phyloP scores from a whole-genome alignment of 2,329 filamentous ascomycete genomes.

The Monilinia laxa region DNA sequence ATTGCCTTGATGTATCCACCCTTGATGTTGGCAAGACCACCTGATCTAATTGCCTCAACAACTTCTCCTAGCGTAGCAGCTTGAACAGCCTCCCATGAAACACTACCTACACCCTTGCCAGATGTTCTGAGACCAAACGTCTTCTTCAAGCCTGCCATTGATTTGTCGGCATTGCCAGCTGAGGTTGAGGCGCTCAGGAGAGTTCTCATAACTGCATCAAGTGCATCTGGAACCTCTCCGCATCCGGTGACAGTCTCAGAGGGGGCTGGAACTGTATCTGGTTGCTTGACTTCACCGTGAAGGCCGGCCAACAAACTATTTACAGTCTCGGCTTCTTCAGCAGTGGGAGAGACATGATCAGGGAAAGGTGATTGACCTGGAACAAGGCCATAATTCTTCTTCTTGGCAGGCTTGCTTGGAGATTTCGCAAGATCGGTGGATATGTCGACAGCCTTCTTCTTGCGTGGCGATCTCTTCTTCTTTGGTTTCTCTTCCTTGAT shows the following conservation, averaged over 20 bases:
- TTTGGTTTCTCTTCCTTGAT: conserved; percentile 22
- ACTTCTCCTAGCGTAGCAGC: conserved; percentile 58
- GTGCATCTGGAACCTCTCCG: conserved; percentile 55
- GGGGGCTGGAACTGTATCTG: conserved; percentile 66
- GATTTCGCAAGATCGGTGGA: conserved; percentile 2
- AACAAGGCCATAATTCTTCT: conserved; percentile 52
- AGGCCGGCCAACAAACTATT: conserved; percentile 61
- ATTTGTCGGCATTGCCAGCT: conserved; percentile 56
- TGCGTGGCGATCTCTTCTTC: conserved; percentile 25
- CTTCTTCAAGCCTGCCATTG: conserved; percentile 63
- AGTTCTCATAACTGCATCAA: conserved; percentile 55
- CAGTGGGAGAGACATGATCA: conserved; percentile 62
- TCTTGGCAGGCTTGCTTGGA: conserved; percentile 25
- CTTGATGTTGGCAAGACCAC: conserved; percentile 70
- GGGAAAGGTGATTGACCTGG: conserved; percentile 66
- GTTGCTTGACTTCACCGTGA: conserved; percentile 65
- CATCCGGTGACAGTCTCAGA: conserved; percentile 70
- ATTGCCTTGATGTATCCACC: conserved; percentile 71
- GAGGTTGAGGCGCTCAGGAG: conserved; percentile 53
- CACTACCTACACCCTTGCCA: conserved; percentile 67
- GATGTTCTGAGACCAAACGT: conserved; percentile 62
- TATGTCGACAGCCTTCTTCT: conserved; percentile 22
- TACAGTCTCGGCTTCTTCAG: conserved; percentile 68
- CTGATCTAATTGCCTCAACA: conserved; percentile 66
- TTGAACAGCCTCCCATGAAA: conserved; percentile 73